phyloP scores from a whole-genome alignment of 1,139 yeast genomes.

The Candida tetrigidarum region DNA sequence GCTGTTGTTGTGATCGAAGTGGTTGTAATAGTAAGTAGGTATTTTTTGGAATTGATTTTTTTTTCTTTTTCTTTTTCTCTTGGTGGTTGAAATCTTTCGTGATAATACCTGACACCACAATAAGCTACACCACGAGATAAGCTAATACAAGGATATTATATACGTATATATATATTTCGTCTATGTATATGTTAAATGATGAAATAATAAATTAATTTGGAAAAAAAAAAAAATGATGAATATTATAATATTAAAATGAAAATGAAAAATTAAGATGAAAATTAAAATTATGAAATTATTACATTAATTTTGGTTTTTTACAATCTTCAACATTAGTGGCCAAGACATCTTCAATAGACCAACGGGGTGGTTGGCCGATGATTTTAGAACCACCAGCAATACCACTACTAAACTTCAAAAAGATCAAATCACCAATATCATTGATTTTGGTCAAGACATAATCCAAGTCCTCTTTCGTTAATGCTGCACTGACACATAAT shows the following conservation, averaged over 20 bases:
- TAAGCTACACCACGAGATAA: no score
- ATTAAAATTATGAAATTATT: slow-evolving; percentile 1
- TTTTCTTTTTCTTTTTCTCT: background rate
- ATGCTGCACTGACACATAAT: slow-evolving; percentile 88
- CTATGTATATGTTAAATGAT: background rate
- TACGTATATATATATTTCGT: slow-evolving; percentile 4
- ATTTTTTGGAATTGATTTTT: background rate
- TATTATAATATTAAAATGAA: background rate
- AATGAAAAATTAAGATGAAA: background rate
- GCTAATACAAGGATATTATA: no score
- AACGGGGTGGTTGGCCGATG: slow-evolving; percentile 69
- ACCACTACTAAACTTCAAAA: slow-evolving; percentile 79
- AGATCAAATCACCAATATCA: slow-evolving; percentile 78
- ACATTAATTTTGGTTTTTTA: slow-evolving; percentile 36
- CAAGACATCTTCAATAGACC: slow-evolving; percentile 77
- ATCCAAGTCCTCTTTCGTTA: slow-evolving; percentile 94
- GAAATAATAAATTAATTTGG: background rate
- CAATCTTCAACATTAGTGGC: slow-evolving; percentile 76
- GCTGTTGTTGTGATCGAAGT: background rate
- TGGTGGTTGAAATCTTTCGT: background rate
- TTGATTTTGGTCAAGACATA: slow-evolving; percentile 70
- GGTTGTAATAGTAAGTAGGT: background rate
- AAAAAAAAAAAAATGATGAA: background rate
- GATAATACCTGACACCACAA: no score
- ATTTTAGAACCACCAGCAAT: slow-evolving; percentile 66